Conservation (phyloP, 2,329 filamentous ascomycete species). For the Fusarium pilosicola region DNA sequence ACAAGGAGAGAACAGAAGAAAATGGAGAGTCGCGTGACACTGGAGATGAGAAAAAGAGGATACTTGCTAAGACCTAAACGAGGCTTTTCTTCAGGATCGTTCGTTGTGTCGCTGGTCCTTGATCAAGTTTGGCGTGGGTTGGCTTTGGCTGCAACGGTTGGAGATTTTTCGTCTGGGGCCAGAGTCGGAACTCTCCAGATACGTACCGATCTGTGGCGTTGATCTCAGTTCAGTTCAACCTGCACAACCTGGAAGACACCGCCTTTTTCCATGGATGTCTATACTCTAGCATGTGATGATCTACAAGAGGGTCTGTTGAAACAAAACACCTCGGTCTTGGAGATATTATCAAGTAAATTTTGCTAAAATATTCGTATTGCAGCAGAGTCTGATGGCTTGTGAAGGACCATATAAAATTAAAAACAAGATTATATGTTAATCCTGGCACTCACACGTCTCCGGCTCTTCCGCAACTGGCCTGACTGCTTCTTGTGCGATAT, state of each 20-base stretch:
- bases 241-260: constrained; percentile 18
- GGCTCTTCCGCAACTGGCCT: constrained; percentile 30
- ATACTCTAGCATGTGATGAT: constrained; percentile 30
- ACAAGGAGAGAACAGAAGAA: not conserved
- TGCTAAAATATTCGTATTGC: not conserved
- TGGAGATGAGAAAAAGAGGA: constrained; percentile 18
- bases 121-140: constrained; percentile 32
- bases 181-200: constrained; percentile 22
- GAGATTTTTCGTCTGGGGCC: constrained; percentile 35
- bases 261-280: constrained; percentile 26
- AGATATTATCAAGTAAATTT: not conserved
- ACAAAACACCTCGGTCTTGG: constrained; percentile 23
- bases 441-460: constrained; percentile 9
- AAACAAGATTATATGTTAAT: constrained; percentile 26
- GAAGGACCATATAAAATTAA: constrained; percentile 20
- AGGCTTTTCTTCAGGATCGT: constrained; percentile 8
- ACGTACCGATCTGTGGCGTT: constrained; percentile 35
- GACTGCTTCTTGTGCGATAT: constrained; percentile 16
- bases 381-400: not conserved
- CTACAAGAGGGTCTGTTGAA: constrained; percentile 4
- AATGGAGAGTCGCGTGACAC: constrained; percentile 39
- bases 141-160: constrained; percentile 7
- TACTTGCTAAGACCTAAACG: constrained; percentile 19
- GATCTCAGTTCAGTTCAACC: not conserved
- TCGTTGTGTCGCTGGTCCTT: constrained; percentile 14